Evolutionary conservation across 169 alveolate species (phyloP).

Genomic region (Babesia ovata): DNA sequence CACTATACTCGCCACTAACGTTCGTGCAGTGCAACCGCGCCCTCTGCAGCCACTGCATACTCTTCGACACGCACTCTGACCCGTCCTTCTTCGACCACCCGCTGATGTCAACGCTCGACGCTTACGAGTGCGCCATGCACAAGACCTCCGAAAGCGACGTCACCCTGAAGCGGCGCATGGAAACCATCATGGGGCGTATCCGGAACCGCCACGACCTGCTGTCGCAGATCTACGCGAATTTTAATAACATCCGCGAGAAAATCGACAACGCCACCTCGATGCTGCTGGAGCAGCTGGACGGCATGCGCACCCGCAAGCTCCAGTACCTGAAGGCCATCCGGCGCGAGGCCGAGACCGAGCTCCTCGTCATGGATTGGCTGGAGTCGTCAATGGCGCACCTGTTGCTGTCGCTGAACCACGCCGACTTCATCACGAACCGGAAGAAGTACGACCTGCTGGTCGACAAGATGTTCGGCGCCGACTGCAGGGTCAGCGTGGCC

Average conservation of each 20-base stretch:
- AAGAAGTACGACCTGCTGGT: conserved; percentile 55
- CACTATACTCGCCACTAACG: not conserved
- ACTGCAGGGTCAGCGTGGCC: conserved; percentile 24
- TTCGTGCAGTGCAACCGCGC: conserved; percentile 77
- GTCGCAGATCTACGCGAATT: conserved; percentile 83
- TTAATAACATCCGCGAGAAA: conserved; percentile 77
- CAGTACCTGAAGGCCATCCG: conserved; percentile 80
- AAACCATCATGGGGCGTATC: conserved; percentile 69
- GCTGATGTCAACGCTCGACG: conserved; percentile 85
- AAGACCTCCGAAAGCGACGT: conserved; percentile 81
- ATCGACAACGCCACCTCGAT: conserved; percentile 79
- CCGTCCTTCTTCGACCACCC: conserved; percentile 86
- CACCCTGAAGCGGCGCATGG: conserved; percentile 71
- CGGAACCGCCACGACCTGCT: conserved; percentile 80
- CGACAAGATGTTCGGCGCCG: conserved; percentile 46
- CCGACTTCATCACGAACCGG: conserved; percentile 50
- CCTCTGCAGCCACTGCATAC: conserved; percentile 84
- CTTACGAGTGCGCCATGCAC: conserved; percentile 79
- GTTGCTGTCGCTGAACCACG: conserved; percentile 58
- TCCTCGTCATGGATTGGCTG: conserved; percentile 84
- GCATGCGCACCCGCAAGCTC: conserved; percentile 74
- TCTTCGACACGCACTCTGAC: conserved; percentile 85
- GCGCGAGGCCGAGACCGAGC: conserved; percentile 82
- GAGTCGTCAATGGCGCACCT: conserved; percentile 75
- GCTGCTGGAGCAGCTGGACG: conserved; percentile 74